Conservation (phyloP, 495 filamentous ascomycete species). For the Penicillium canariense region DNA sequence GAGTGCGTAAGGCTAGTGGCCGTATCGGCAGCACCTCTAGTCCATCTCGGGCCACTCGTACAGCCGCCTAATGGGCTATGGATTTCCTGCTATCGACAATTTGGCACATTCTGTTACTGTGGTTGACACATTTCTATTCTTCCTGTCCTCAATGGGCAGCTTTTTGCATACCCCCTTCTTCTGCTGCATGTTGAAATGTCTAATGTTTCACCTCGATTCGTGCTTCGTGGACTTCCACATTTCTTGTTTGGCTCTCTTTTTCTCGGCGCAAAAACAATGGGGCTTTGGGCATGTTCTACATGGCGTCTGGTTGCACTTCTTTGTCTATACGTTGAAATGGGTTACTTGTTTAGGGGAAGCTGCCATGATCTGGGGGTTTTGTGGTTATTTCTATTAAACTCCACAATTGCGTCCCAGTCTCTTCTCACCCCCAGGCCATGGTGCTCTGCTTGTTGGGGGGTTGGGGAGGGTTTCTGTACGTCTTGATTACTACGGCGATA, state of each 20-base stretch:
- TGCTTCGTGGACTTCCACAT: constrained; percentile 5
- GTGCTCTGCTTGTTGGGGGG: constrained; percentile 12
- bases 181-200: constrained; percentile 23
- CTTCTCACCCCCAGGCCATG: constrained; percentile 9
- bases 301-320: constrained; percentile 24
- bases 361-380: constrained; percentile 3
- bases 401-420: neutral
- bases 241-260: constrained; percentile 12
- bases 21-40: constrained; percentile 71
- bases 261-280: constrained; percentile 14
- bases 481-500: constrained; percentile 26
- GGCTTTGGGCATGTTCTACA: constrained; percentile 21
- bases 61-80: constrained; percentile 14
- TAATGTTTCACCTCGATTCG: constrained; percentile 20
- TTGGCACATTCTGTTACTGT: neutral
- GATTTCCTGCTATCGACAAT: neutral
- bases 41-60: constrained; percentile 17
- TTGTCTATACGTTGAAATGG: constrained; percentile 9
- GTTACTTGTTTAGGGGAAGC: constrained; percentile 3
- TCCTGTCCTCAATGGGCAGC: constrained; percentile 13
- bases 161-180: constrained; percentile 29
- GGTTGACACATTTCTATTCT: constrained; percentile 24
- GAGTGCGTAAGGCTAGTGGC: constrained; percentile 89
- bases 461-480: constrained; percentile 13
- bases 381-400: constrained; percentile 1